Evolutionary conservation across 768 basidiomycete genomes (phyloP).

Genomic region (Russula compacta): DNA sequence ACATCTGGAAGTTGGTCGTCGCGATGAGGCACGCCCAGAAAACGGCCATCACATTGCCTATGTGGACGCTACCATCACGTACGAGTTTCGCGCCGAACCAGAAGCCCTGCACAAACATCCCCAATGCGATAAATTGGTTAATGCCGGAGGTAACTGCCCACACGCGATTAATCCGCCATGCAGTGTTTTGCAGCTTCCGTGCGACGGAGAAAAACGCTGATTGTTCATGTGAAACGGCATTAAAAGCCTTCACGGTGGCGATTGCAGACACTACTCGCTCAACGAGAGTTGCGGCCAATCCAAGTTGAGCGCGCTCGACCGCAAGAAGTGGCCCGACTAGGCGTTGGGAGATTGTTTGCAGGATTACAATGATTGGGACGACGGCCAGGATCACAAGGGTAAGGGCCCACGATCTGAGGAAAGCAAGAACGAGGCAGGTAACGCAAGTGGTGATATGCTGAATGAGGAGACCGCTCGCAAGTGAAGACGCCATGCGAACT

Average conservation of each 20-base stretch:
- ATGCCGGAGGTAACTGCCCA: constrained; percentile 69
- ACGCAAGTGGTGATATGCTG: constrained; percentile 77
- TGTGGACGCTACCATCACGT: constrained; percentile 52
- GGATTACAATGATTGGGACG: constrained; percentile 70
- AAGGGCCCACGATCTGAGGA: constrained; percentile 69
- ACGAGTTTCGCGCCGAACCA: constrained; percentile 93
- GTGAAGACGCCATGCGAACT: constrained; percentile 75
- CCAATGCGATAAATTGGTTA: constrained; percentile 75
- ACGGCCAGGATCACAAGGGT: constrained; percentile 89
- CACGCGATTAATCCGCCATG: constrained; percentile 48
- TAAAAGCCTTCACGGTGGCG: constrained; percentile 88
- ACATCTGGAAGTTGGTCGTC: constrained; percentile 78
- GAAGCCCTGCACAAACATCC: constrained; percentile 94
- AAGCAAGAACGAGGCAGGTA: constrained; percentile 73
- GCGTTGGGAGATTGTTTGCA: constrained; percentile 67
- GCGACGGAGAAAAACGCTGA: constrained; percentile 41
- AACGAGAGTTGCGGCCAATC: constrained; percentile 67
- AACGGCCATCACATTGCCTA: constrained; percentile 88
- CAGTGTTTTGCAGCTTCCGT: constrained; percentile 35
- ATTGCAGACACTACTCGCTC: constrained; percentile 73
- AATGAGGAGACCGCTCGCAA: constrained; percentile 66
- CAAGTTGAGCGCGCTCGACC: constrained; percentile 55
- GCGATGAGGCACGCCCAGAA: constrained; percentile 97
- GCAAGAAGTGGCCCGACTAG: constrained; percentile 59
- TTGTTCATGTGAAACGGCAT: constrained; percentile 54